Evolutionary conservation across 129 eudicot species (phyloP).

Genomic region (Glebionis coronaria): DNA sequence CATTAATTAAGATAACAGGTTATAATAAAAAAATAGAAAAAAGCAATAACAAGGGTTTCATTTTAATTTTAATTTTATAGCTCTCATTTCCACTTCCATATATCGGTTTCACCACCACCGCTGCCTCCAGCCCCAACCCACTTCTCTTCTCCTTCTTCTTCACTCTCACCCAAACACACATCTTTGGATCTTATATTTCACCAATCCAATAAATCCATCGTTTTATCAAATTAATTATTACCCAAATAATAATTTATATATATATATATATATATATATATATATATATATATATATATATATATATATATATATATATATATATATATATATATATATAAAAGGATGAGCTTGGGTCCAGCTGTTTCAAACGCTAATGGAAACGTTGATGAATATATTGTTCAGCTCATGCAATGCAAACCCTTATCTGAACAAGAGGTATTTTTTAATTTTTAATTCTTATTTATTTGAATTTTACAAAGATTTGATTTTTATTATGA

Average conservation of each 20-base stretch:
- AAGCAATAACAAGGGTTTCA: constrained; percentile 21
- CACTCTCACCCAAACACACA: constrained; percentile 19
- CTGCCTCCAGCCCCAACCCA: not conserved
- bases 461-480: constrained; percentile 3
- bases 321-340: no score
- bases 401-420: constrained; percentile 94
- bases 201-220: not conserved
- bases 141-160: constrained; percentile 26
- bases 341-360: constrained; percentile 60
- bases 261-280: no score
- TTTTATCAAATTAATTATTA: constrained; percentile 12
- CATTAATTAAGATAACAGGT: no score
- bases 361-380: constrained; percentile 53
- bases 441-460: not conserved
- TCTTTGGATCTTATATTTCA: constrained; percentile 1
- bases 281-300: no score
- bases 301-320: no score
- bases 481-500: constrained; percentile 3
- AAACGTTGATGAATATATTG: constrained; percentile 70
- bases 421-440: constrained; percentile 91
- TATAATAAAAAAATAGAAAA: no score
- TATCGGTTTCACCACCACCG: constrained; percentile 34
- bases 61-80: not conserved
- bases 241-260: not conserved
- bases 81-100: constrained; percentile 16